Evolutionary conservation across 345 rosid species (phyloP).

Genomic region (Populus ilicifolia): DNA sequence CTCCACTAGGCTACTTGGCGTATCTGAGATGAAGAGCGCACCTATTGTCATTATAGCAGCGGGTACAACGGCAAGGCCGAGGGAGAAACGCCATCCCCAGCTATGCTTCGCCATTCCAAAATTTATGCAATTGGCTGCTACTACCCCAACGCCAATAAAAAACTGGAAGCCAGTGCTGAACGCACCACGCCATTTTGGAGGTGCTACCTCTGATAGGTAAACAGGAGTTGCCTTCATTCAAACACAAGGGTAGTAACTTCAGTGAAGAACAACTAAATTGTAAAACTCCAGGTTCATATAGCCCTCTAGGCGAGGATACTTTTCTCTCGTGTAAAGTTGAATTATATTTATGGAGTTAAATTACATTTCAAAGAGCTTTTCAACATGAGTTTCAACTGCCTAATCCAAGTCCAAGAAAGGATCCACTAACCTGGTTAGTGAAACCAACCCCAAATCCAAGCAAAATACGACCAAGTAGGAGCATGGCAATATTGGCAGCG

Average conservation of each 20-base stretch:
- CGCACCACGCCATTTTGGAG: slow-evolving; percentile 85
- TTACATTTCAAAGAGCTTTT: too few species aligned
- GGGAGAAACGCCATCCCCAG: slow-evolving; percentile 83
- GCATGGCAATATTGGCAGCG: slow-evolving; percentile 63
- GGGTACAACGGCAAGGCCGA: slow-evolving; percentile 66
- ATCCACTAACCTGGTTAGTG: slow-evolving; percentile 60
- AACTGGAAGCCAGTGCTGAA: slow-evolving; percentile 77
- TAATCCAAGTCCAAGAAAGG: neutral
- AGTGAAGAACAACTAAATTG: too few species aligned
- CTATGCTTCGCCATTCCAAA: slow-evolving; percentile 46
- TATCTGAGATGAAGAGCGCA: slow-evolving; percentile 64
- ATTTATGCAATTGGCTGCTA: slow-evolving; percentile 60
- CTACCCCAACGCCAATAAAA: slow-evolving; percentile 68
- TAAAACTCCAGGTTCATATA: too few species aligned
- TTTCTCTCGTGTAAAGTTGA: too few species aligned
- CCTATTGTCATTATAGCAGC: slow-evolving; percentile 70
- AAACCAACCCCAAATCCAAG: slow-evolving; percentile 93
- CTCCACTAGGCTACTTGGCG: slow-evolving; percentile 64
- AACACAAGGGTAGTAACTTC: neutral
- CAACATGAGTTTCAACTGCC: too few species aligned
- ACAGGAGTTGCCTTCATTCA: slow-evolving; percentile 67
- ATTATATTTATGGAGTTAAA: too few species aligned
- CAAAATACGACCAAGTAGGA: slow-evolving; percentile 72
- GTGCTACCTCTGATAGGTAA: slow-evolving; percentile 80
- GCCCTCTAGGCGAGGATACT: neutral